Evolutionary conservation across 73 alveolate genomes (phyloP).

Genomic region (Paramecium sexaurelia): DNA sequence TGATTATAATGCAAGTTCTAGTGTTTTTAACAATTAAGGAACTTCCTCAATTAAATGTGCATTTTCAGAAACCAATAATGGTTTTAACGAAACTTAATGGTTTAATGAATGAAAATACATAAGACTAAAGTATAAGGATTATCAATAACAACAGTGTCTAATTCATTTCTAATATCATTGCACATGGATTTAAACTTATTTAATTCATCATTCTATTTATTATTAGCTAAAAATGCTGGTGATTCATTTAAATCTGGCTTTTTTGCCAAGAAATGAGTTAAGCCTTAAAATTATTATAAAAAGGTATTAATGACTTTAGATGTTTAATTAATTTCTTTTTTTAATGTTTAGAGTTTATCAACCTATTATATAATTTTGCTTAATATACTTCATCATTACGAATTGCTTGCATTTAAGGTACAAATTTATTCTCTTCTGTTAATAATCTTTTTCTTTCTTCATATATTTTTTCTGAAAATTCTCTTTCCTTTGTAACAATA

Average conservation of each 20-base stretch:
- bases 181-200: slow-evolving; percentile 12
- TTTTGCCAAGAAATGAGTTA: background rate
- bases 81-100: background rate
- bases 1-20: background rate
- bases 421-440: slow-evolving; percentile 49
- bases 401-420: slow-evolving; percentile 52
- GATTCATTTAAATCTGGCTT: slow-evolving; percentile 19
- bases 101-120: background rate
- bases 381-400: slow-evolving; percentile 49
- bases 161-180: background rate
- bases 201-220: background rate
- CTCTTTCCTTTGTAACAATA: slow-evolving; percentile 38
- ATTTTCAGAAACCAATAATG: slow-evolving; percentile 41
- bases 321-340: background rate
- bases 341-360: slow-evolving; percentile 6
- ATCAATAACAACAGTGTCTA: background rate
- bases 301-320: background rate
- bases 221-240: slow-evolving; percentile 20
- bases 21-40: background rate
- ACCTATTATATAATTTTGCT: background rate
- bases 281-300: background rate
- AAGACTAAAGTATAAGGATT: slow-evolving; percentile 38
- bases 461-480: background rate
- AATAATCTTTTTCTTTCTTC: slow-evolving; percentile 33
- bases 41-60: slow-evolving; percentile 8